Base-by-base conservation (phyloP, 2,329 filamentous ascomycete genomes). In the Xylariaceae sp. region DNA sequence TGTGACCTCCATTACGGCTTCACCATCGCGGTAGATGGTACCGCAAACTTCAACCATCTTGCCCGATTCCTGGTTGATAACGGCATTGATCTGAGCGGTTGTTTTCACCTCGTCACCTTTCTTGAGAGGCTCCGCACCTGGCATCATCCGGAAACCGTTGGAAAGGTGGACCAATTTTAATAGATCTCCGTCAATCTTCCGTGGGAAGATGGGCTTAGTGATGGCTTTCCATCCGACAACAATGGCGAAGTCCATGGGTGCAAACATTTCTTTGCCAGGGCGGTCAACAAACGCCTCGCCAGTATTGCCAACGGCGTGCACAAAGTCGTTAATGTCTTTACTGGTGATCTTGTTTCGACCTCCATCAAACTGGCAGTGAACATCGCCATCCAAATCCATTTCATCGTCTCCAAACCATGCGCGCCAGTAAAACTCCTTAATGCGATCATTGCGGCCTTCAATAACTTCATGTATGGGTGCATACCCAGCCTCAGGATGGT, bases 41-140 rank as follows among this genome's bases (percentile, higher is more conserved):
- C 94, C 94, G 64, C 91, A 96, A n/a, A 99, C 92, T 72, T 99
- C 95, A 15, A 99, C 95, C 91, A 99, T 96, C 79, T 99, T 99
- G 42, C 94, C 94, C 52, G 94, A 90, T 12, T 96, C 90, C 70
- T 99, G 91, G 75, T 97, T 99, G 75, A 99, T 87, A 63, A 99
- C 90, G 14, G 94, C 90, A 62, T 99, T 97, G 74, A 99, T 89
- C 68, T 95, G 90, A 39, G 94, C 94, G 48, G 89, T 95, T 3
- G 94, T 97, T 55, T 90, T 85, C 17, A 99, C 82, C 55, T 91
- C 83, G 67, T 99, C 94, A 30, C 90, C 94, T 75, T 95, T 96
- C 80, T 96, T 95, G 54, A 99, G 75, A 14, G 94, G 92, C 67
- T 96, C 85, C 1, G 92, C 94, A 48, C 95, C 94, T 30, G 94